Percentiles rank a stretch among this genome's conserved stretches.
Conservation (phyloP, 2,329 filamentous ascomycete species). For the Exophiala sp. region DNA sequence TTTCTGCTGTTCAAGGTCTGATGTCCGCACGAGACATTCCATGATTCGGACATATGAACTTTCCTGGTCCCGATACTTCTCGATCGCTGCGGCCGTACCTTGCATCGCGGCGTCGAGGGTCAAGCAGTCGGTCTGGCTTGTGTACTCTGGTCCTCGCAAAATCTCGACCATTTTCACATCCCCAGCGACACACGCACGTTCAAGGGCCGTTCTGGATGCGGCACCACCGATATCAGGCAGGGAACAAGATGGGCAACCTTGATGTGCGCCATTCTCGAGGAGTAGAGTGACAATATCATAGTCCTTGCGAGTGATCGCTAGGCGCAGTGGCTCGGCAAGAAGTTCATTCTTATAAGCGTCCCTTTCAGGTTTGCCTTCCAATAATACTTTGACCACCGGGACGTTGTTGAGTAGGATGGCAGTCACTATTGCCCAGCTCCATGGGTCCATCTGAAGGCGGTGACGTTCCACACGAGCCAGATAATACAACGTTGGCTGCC, state of each 20-base stretch:
- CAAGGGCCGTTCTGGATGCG: neutral
- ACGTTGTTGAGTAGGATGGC: neutral
- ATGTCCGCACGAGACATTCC: too few species aligned
- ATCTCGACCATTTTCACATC: slow-evolving; percentile 2
- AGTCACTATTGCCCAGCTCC: slow-evolving; percentile 5
- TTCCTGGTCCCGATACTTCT: neutral
- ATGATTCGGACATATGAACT: neutral
- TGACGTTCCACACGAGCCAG: neutral
- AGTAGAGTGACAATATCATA: slow-evolving; percentile 1
- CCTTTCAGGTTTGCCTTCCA: neutral
- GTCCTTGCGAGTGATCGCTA: neutral
- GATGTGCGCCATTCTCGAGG: slow-evolving; percentile 2
- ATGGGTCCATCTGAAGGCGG: neutral
- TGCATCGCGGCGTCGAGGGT: neutral
- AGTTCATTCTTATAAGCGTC: neutral
- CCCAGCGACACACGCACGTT: neutral
- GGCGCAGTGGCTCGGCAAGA: slow-evolving; percentile 3
- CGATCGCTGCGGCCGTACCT: neutral
- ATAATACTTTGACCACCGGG: neutral
- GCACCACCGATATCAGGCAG: too few species aligned
- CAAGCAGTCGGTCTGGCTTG: neutral
- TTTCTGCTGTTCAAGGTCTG: neutral
- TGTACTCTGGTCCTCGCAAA: slow-evolving; percentile 1
- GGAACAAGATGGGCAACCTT: neutral
- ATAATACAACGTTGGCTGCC: neutral